These are phyloP conservation scores for Beauveria rudraprayagi DNA, from an alignment of 2,329 filamentous ascomycete species.

Conservation along the genomic window DNA sequence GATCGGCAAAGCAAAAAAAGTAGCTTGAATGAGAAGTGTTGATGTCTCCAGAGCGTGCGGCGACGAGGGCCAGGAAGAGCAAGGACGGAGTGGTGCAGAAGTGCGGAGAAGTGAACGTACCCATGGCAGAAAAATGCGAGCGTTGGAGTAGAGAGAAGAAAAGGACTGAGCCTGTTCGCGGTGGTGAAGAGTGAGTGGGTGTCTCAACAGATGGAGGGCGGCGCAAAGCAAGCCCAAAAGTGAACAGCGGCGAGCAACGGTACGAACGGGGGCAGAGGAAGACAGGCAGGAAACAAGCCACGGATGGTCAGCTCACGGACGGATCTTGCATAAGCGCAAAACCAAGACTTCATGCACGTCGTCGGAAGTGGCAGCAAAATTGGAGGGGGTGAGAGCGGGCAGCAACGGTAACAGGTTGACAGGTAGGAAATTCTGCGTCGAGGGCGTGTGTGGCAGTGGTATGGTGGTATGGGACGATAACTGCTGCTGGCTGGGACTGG, in stretches of 20 bases:
- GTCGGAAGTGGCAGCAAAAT: conserved; percentile 17
- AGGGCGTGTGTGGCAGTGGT: neutral
- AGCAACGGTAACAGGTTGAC: conserved; percentile 11
- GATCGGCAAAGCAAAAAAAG: neutral
- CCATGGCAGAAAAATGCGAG: conserved; percentile 12
- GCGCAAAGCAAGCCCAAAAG: conserved; percentile 14
- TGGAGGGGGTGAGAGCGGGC: conserved; percentile 11
- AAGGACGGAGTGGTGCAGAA: conserved; percentile 3
- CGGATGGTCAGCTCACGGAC: conserved; percentile 23
- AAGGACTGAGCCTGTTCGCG: conserved; percentile 10
- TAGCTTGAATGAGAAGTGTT: neutral
- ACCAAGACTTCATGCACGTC: conserved; percentile 23
- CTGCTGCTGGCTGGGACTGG: neutral
- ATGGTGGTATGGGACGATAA: conserved; percentile 4
- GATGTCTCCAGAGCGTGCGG: neutral
- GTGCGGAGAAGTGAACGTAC: conserved; percentile 13
- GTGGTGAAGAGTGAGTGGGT: conserved; percentile 16
- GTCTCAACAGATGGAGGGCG: conserved; percentile 21
- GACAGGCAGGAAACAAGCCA: conserved; percentile 14
- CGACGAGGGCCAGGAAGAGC: conserved; percentile 9
- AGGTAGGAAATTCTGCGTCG: conserved; percentile 6
- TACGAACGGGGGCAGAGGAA: conserved; percentile 18
- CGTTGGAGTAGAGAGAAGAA: conserved; percentile 9
- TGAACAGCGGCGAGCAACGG: conserved; percentile 15
- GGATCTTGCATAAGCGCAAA: conserved; percentile 26